A percentile compares a stretch with the other conserved stretches of the same genome.
phyloP scores from a whole-genome alignment of 768 basidiomycete genomes.

The Serendipita vermifera region DNA sequence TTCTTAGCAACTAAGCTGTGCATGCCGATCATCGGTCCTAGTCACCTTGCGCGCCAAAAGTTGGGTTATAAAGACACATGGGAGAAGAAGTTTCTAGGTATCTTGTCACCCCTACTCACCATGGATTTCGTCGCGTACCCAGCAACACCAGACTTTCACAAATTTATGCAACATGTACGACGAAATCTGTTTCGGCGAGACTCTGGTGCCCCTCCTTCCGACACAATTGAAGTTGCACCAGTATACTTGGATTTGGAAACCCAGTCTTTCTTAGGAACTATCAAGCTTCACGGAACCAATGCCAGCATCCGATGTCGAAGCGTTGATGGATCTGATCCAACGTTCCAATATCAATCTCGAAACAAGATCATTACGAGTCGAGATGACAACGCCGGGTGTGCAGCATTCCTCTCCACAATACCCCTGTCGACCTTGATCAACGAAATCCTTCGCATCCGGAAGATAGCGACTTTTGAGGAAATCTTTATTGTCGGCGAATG shows the following conservation, averaged over 20 bases:
- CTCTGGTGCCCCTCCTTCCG: background rate
- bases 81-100: too few relatives aligned
- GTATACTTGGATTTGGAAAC: background rate
- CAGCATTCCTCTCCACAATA: background rate
- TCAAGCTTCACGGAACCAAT: slow-evolving; percentile 12
- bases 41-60: too few relatives aligned
- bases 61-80: too few relatives aligned
- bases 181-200: background rate
- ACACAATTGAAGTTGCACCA: background rate
- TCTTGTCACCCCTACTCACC: too few relatives aligned
- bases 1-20: too few relatives aligned
- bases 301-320: background rate
- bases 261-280: slow-evolving; percentile 11
- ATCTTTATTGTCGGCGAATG: slow-evolving; percentile 8
- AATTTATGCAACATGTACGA: background rate
- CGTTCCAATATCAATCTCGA: slow-evolving; percentile 10
- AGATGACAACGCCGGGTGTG: slow-evolving; percentile 2
- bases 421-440: background rate
- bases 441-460: background rate
- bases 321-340: background rate
- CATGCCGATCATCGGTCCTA: too few relatives aligned
- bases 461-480: background rate
- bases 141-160: background rate
- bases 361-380: background rate
- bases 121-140: slow-evolving; percentile 9